These are phyloP conservation scores for Dianthus caryophyllus DNA, from an alignment of 148 eudicot genomes.

Conservation along the genomic window DNA sequence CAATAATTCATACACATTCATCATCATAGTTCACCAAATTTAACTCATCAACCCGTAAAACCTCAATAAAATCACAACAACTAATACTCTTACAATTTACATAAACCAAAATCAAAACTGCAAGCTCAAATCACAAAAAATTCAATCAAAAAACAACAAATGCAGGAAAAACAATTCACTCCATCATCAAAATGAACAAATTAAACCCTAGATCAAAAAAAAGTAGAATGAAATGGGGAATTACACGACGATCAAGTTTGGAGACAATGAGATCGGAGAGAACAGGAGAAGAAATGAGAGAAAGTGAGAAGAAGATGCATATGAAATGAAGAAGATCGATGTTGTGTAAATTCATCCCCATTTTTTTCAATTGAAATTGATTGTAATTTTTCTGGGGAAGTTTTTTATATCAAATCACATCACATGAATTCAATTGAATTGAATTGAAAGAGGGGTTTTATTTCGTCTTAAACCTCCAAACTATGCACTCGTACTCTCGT, in stretches of 20 bases:
- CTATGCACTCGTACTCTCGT: no score
- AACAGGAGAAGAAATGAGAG: constrained; percentile 35
- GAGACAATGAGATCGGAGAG: constrained; percentile 77
- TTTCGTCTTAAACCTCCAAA: constrained; percentile 2
- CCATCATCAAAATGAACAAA: no score
- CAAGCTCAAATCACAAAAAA: no score
- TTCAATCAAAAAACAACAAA: no score
- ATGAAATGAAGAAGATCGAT: constrained; percentile 32
- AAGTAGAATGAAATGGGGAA: constrained; percentile 14
- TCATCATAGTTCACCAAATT: neutral
- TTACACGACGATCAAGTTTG: constrained; percentile 80
- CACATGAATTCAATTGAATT: no score
- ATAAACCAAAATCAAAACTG: no score
- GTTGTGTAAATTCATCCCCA: constrained; percentile 27
- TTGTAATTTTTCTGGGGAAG: constrained; percentile 2
- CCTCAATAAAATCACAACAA: no score
- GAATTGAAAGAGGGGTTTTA: neutral
- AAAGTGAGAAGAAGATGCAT: constrained; percentile 19
- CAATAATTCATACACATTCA: neutral
- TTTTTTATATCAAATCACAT: no score
- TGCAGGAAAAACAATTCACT: no score
- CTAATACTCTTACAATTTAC: no score
- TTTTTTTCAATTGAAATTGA: neutral
- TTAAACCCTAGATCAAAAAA: constrained; percentile 16
- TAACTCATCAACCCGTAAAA: constrained; percentile 1